phyloP scores from a whole-genome alignment of 257 asterid species.

The Oldenlandia corymbosa region DNA sequence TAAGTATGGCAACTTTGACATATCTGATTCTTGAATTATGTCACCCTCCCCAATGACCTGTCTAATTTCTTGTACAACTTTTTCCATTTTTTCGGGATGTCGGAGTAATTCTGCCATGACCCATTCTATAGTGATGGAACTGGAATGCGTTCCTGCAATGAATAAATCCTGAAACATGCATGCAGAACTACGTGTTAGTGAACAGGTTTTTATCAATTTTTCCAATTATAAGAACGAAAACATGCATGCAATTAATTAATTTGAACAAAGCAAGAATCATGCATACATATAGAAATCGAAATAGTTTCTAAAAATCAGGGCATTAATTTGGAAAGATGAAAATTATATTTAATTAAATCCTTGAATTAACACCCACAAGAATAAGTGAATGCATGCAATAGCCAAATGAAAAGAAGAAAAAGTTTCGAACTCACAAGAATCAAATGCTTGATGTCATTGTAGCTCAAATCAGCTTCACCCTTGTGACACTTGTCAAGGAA shows the following conservation, averaged over 20 bases:
- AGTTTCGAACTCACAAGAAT: not conserved
- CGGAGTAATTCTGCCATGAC: not conserved
- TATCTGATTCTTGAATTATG: slow-evolving; percentile 14
- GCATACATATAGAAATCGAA: no score
- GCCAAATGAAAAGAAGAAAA: no score
- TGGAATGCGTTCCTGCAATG: slow-evolving; percentile 1
- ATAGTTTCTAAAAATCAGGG: no score
- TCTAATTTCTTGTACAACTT: not conserved
- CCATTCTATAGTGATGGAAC: slow-evolving; percentile 8
- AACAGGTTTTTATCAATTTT: no score
- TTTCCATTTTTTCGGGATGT: slow-evolving; percentile 6
- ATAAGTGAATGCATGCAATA: no score
- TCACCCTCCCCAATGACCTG: not conserved
- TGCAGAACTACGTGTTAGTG: no score
- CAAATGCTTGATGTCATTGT: not conserved
- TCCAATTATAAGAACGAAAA: no score
- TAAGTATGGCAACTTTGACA: slow-evolving; percentile 15
- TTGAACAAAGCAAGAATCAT: no score
- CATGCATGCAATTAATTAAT: no score
- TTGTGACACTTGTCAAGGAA: not conserved
- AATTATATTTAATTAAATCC: no score
- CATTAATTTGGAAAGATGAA: no score
- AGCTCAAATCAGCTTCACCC: not conserved
- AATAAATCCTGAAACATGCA: slow-evolving; percentile 5
- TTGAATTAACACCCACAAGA: no score